Base-by-base conservation (phyloP, 129 eudicot genomes). In the Flaveria sonorensis region DNA sequence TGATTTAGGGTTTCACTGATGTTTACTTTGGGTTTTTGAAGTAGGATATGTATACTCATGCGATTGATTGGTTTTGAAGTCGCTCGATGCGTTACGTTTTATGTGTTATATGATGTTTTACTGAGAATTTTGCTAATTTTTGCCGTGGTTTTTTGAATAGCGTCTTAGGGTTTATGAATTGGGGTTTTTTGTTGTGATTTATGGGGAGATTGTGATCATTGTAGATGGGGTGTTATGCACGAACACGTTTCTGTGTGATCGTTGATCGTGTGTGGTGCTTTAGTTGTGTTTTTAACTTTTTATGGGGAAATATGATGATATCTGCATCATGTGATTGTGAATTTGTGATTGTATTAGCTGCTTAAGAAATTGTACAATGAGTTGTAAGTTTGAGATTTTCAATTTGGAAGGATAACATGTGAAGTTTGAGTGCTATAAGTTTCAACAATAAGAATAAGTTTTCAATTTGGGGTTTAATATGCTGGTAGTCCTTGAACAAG, bases 141-240 rank as follows among this genome's bases (percentile, higher is more conserved):
- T 10, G 30, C 23, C 2, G 1, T 26, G 65, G 14, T 61, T 9
- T 5, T 61, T 12, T 12, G 13, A 24, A 3, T 4, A 61, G 68
- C 23, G 32, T 63, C 19, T 18, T 63, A 63, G 69, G 69, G 69
- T 63, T 63, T 63, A 15, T 15, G 7, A 30, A 63, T 63, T 63
- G 46, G 2, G 6, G 12, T 30, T 63, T 63, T 63, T 36, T 63
- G 7, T 63, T 0, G n/a, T 1, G 42, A 1, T 23, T 8, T 21
- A 10, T 21, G 66, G 66, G 2, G 66, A 26, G 40, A 56, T 56
- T n/a, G 23, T 18, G 13, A 23, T 55, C 19, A 20, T 64, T 36
- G 40, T 36, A 6, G 40, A 36, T 36, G 40, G 6, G 5, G 3
- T 6, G 0, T 36, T 36, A 45, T 45, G 26, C 26, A 19, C 10